Evolutionary conservation across 805 yeast species (phyloP), one percentile per base, ranked within the genome.

Genomic region (Yueomyces sinensis): DNA sequence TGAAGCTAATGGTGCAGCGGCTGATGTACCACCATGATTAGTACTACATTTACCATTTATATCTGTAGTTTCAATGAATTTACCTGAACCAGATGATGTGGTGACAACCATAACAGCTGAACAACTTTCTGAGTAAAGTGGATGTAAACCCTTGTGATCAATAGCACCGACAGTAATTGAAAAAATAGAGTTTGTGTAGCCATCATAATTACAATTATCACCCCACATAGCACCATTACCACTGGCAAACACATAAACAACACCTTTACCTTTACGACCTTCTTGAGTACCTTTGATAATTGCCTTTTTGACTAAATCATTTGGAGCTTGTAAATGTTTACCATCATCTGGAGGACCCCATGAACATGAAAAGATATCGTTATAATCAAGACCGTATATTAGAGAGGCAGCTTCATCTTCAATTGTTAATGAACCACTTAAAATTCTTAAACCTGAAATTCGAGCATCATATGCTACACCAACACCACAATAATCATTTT

Each of bases 261-360:
- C 74, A 20, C 98, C 98, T 50, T 78, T 79, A 4, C 75, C 72
- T 9, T 66, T 54, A 42, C 98, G 66, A 16, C 98, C 98, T 19
- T 81, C 77, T 42, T 70, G 74, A 13, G 83, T 68, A 35, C 95
- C 96, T 49, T 76, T 80, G n/a, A 82, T 53, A 55, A 91, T 68
- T 1, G 97, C 93, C 40, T 82, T 74, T 47, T 72, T 70, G 5
- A 89, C 95, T 20, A 89, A 48, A 24, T 62, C 54, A 17, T 82
- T 82, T 1, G 98, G 98, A 3, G 74, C 91, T 34, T 82, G 86
- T 68, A 91, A 72, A 1, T 94, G 72, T 37, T 56, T 66, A 0
- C 98, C 98, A 54, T 89, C 82, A 56, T 91, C 98, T 3, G 84
- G 71, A 2, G 98, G 98, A 6, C 98, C 98, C 98, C 98, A 91